Evolutionary conservation across 2,329 filamentous ascomycete species (phyloP), one percentile per base, ranked within the genome.

Genomic region (Tolypocladium inflatum): DNA sequence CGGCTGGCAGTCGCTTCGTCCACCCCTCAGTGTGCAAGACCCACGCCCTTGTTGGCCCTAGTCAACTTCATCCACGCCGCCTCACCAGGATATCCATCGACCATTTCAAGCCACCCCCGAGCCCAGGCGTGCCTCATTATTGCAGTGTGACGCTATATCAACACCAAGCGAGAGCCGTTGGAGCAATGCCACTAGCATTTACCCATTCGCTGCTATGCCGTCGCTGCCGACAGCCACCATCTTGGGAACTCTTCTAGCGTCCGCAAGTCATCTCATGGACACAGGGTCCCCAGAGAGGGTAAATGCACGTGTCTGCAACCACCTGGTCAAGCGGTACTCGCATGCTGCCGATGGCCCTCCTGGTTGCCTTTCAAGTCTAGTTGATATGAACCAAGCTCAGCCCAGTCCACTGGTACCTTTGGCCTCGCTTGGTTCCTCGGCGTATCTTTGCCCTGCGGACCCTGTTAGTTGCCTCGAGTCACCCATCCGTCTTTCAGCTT

Each of bases 191-290:
- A 59, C 57, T 57, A 57, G 42, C 30, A 42, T 33, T 57, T 56
- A 30, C 57, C 51, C 43, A 57, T 57, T 59, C 42, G 48, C 56
- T 54, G 58, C 55, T 57, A 61, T 58, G 60, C 59, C 59, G 58
- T 62, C 57, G 57, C 59, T 63, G 55, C 59, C 57, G 61, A 58
- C 58, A 60, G 61, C 61, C 60, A 61, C 59, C 57, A 62, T 63
- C 58, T 61, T 58, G 54, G 48, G 56, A 58, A 42, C 26, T 15
- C 57, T 13, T 58, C 55, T 60, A 61, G 56, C 58, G 55, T 55
- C 57, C 56, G 59, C 33, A 59, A 59, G 57, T 57, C 57, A 57
- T 61, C 58, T 60, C 57, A 55, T 56, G 42, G 55, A 42, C 38
- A 55, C 56, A 58, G 39, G 58, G 41, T 45, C 35, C 37, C 42